Evolutionary conservation across 345 rosid species (phyloP).

Genomic region (Nasturtium officinale): DNA sequence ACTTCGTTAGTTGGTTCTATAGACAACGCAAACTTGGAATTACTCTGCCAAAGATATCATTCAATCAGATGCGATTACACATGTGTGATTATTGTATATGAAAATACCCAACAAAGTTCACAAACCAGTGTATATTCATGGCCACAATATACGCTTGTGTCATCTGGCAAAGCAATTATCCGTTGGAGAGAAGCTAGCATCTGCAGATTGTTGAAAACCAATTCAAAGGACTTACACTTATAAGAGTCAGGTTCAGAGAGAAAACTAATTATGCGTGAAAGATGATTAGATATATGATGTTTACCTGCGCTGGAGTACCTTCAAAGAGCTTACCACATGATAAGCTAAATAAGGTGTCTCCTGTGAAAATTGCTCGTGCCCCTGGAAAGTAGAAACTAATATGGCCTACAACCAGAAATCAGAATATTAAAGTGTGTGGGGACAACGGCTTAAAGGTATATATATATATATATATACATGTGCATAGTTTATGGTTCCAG

Average conservation of each 20-base stretch:
- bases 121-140: slow-evolving; percentile 90
- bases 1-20: slow-evolving; percentile 82
- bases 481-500: not conserved
- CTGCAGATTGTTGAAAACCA: slow-evolving; percentile 46
- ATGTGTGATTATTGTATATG: not conserved
- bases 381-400: slow-evolving; percentile 93
- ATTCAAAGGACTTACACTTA: not conserved
- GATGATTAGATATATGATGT: not conserved
- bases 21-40: slow-evolving; percentile 88
- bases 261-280: not conserved
- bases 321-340: slow-evolving; percentile 98
- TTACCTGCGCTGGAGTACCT: slow-evolving; percentile 85
- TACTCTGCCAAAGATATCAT: slow-evolving; percentile 56
- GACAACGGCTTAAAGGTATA: slow-evolving; percentile 5
- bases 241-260: not conserved
- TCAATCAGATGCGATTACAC: not conserved
- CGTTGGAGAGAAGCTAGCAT: slow-evolving; percentile 74
- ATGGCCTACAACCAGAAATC: slow-evolving; percentile 61
- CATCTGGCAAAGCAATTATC: slow-evolving; percentile 30
- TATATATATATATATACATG: no score
- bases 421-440: not conserved
- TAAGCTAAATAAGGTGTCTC: slow-evolving; percentile 94
- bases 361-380: slow-evolving; percentile 77
- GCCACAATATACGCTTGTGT: slow-evolving; percentile 75
- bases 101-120: not conserved